phyloP scores from a whole-genome alignment of 495 filamentous ascomycete species.

The Hypoxylon lienhwacheense region DNA sequence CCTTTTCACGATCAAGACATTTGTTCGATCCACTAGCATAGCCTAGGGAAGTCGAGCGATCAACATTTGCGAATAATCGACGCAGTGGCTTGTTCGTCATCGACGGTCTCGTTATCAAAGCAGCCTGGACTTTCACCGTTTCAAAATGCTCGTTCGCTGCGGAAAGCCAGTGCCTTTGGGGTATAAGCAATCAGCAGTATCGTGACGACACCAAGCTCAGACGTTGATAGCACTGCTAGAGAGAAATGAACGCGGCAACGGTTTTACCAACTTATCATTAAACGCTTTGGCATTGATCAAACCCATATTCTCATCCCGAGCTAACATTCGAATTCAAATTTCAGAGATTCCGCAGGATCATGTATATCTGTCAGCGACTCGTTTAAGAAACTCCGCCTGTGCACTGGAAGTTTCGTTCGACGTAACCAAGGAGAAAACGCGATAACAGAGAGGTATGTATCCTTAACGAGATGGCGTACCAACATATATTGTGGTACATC shows the following conservation, averaged over 20 bases:
- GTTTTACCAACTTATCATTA: constrained; percentile 16
- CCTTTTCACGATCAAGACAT: too few species aligned
- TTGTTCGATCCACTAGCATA: too few species aligned
- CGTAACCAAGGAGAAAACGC: constrained; percentile 17
- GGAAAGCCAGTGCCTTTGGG: too few species aligned
- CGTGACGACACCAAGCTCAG: too few species aligned
- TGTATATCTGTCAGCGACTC: constrained; percentile 20
- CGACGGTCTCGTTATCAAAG: too few species aligned
- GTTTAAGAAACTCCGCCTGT: constrained; percentile 12
- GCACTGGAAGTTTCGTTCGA: constrained; percentile 25
- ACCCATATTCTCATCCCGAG: constrained; percentile 27
- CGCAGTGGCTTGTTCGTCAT: too few species aligned
- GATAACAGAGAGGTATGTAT: constrained; percentile 17
- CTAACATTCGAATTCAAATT: constrained; percentile 27
- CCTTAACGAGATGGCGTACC: constrained; percentile 21
- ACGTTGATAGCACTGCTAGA: constrained; percentile 25
- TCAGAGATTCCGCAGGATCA: constrained; percentile 19
- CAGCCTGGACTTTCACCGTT: too few species aligned
- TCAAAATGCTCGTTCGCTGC: too few species aligned
- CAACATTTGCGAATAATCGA: too few species aligned
- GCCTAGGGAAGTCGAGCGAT: too few species aligned
- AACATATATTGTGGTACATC: constrained; percentile 31
- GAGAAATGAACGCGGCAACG: neutral
- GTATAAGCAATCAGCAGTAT: too few species aligned
- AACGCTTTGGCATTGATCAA: constrained; percentile 16